phyloP scores from a whole-genome alignment of 176 grass and related monocot species.

The Carex littledalei region DNA sequence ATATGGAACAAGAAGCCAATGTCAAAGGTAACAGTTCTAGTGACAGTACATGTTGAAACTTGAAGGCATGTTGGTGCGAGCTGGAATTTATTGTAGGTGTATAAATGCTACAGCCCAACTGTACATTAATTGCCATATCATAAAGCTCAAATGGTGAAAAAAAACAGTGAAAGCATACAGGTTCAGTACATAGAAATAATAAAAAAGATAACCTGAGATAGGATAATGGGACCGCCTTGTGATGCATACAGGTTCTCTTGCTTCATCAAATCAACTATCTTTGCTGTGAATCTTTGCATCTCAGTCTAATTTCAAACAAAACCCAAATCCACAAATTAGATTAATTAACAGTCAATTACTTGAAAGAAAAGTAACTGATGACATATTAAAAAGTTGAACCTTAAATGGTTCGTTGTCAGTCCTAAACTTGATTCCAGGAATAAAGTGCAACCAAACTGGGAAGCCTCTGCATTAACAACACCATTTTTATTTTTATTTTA shows the following conservation, averaged over 20 bases:
- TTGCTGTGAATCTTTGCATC: slow-evolving; percentile 91
- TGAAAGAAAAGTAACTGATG: neutral
- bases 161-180: neutral
- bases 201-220: slow-evolving; percentile 65
- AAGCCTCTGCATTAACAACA: slow-evolving; percentile 55
- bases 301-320: slow-evolving; percentile 33
- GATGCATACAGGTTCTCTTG: slow-evolving; percentile 86
- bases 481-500: neutral
- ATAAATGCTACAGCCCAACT: slow-evolving; percentile 4
- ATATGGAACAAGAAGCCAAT: neutral
- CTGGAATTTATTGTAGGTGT: slow-evolving; percentile 4
- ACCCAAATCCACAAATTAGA: neutral
- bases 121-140: neutral
- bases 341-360: neutral
- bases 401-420: slow-evolving; percentile 94
- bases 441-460: slow-evolving; percentile 96
- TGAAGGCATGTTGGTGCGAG: neutral
- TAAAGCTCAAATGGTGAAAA: neutral
- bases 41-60: slow-evolving; percentile 4
- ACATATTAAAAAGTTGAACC: slow-evolving; percentile 18
- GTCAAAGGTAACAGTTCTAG: neutral
- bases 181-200: neutral
- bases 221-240: slow-evolving; percentile 89
- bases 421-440: slow-evolving; percentile 92
- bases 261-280: slow-evolving; percentile 93